phyloP scores from a whole-genome alignment of 331 rosid genomes.

The Stylosanthes scabra region DNA sequence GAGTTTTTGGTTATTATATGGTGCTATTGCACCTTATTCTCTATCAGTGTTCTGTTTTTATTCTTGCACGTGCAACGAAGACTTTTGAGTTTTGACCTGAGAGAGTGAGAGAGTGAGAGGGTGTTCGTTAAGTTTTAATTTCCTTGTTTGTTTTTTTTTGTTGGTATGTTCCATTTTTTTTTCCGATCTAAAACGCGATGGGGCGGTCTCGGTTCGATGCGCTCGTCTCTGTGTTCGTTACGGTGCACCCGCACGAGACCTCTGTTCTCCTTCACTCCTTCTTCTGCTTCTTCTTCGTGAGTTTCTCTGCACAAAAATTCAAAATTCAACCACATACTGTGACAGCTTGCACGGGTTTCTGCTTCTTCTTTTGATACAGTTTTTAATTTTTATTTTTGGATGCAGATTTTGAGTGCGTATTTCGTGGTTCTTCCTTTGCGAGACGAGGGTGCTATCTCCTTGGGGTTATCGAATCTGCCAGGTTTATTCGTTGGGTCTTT shows the following conservation, averaged over 20 bases:
- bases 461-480: conserved; percentile 87
- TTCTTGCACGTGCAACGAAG: not conserved
- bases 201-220: conserved; percentile 60
- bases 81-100: not conserved
- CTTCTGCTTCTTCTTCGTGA: conserved; percentile 93
- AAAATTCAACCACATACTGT: not conserved
- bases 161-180: not conserved
- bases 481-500: conserved; percentile 82
- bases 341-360: not conserved
- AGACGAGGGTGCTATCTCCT: conserved; percentile 91
- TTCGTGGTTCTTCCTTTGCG: conserved; percentile 96
- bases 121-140: not conserved
- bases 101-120: not conserved
- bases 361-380: not conserved
- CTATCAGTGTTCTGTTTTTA: not conserved
- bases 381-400: not conserved
- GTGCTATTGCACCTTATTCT: not conserved
- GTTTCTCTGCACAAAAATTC: conserved; percentile 34
- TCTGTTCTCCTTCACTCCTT: conserved; percentile 79
- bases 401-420: conserved; percentile 94
- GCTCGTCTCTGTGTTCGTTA: conserved; percentile 66
- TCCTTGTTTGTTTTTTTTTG: not conserved
- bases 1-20: not conserved
- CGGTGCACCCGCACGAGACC: conserved; percentile 91
- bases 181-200: conserved; percentile 43